Conservation (phyloP, 2,329 filamentous ascomycete species). For the Hortaea werneckii region DNA sequence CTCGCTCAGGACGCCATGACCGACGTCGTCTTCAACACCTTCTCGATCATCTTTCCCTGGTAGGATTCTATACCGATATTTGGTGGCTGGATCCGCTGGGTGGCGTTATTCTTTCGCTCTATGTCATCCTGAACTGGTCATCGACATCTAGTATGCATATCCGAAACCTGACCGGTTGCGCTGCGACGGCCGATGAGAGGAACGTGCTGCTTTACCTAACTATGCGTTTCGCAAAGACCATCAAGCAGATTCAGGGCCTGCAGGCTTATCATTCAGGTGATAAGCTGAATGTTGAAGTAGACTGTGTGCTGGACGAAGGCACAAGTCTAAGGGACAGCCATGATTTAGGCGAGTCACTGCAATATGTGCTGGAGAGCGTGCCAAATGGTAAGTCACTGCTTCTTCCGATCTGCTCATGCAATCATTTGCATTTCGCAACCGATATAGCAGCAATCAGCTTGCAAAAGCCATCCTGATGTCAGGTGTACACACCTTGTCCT, state of each 20-base stretch:
- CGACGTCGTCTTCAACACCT: constrained; percentile 83
- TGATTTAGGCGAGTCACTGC: constrained; percentile 66
- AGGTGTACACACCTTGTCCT: not conserved
- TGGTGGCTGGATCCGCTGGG: constrained; percentile 81
- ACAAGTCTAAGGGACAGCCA: constrained; percentile 70
- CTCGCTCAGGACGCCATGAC: constrained; percentile 58
- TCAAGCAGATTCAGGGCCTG: constrained; percentile 74
- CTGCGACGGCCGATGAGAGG: constrained; percentile 68
- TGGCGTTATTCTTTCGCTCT: constrained; percentile 64
- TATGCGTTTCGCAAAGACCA: constrained; percentile 84
- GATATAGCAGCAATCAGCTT: not conserved
- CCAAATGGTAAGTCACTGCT: constrained; percentile 45
- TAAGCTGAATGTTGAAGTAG: constrained; percentile 73
- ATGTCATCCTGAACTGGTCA: constrained; percentile 74
- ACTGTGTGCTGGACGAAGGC: constrained; percentile 70
- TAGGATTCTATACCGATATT: constrained; percentile 60
- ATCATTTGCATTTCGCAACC: not conserved
- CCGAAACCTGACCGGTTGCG: constrained; percentile 68
- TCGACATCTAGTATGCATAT: constrained; percentile 66
- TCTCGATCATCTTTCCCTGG: constrained; percentile 79
- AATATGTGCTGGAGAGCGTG: constrained; percentile 76
- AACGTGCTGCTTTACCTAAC: constrained; percentile 83
- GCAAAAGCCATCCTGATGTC: not conserved
- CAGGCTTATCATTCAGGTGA: constrained; percentile 80
- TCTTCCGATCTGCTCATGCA: not conserved